phyloP scores from a whole-genome alignment of 2,329 filamentous ascomycete genomes.

The Alternaria gaisen region DNA sequence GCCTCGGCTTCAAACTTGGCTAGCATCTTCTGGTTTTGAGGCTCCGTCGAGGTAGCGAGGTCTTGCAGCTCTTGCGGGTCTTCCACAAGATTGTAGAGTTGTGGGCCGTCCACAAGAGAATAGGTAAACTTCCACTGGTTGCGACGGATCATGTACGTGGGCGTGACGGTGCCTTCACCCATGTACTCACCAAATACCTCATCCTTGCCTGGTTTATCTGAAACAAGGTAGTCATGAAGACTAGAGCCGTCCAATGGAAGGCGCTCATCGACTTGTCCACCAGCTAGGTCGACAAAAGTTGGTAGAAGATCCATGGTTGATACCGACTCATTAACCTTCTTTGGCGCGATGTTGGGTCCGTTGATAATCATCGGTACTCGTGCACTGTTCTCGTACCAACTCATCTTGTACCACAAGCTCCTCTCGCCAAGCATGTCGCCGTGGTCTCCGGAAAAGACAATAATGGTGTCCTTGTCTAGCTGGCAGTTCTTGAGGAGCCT shows the following conservation, averaged over 20 bases:
- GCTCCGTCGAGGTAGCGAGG: slow-evolving; percentile 60
- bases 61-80: slow-evolving; percentile 84
- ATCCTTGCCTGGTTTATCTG: slow-evolving; percentile 70
- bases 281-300: slow-evolving; percentile 84
- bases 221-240: slow-evolving; percentile 58
- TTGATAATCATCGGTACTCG: slow-evolving; percentile 88
- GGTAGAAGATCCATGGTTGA: slow-evolving; percentile 91
- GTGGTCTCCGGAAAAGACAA: slow-evolving; percentile 93
- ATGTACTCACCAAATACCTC: slow-evolving; percentile 96
- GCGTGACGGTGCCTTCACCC: slow-evolving; percentile 87
- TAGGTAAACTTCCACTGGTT: slow-evolving; percentile 91
- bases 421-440: slow-evolving; percentile 96
- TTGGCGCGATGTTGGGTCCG: slow-evolving; percentile 78
- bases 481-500: slow-evolving; percentile 79
- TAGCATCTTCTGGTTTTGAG: slow-evolving; percentile 52
- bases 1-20: slow-evolving; percentile 78
- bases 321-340: slow-evolving; percentile 81
- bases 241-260: slow-evolving; percentile 89
- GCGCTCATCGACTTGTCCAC: slow-evolving; percentile 71
- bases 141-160: slow-evolving; percentile 92
- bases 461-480: slow-evolving; percentile 83
- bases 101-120: slow-evolving; percentile 82
- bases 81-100: slow-evolving; percentile 79
- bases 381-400: slow-evolving; percentile 90
- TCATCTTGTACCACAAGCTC: slow-evolving; percentile 97